These are phyloP conservation scores for Maudiozyma serrabonitensis DNA, from an alignment of 805 yeast genomes.

Conservation along the genomic window DNA sequence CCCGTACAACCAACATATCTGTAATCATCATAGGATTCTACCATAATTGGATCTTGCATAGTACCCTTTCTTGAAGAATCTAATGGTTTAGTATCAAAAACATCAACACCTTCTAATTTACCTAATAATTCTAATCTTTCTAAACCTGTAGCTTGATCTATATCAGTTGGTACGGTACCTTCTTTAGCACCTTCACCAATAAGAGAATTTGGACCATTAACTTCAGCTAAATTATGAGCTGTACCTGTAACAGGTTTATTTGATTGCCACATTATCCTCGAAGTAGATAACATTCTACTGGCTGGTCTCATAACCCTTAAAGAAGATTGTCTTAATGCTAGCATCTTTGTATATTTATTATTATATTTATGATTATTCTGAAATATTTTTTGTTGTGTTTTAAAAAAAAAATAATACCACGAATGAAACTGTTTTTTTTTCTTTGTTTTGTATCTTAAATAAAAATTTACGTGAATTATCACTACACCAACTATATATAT, in stretches of 20 bases:
- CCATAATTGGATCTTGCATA: constrained; percentile 74
- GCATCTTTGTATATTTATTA: constrained; percentile 15
- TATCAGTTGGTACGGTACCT: constrained; percentile 83
- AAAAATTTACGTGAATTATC: too few species aligned
- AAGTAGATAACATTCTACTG: constrained; percentile 27
- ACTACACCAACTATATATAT: too few species aligned
- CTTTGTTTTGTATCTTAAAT: too few species aligned
- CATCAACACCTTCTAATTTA: constrained; percentile 89
- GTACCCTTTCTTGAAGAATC: constrained; percentile 87
- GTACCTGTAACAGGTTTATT: constrained; percentile 40
- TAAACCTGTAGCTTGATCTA: constrained; percentile 96
- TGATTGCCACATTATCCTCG: constrained; percentile 27
- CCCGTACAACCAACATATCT: constrained; percentile 98
- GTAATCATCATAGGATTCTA: constrained; percentile 84
- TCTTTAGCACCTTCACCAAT: constrained; percentile 85
- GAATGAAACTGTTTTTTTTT: too few species aligned
- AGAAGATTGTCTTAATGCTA: constrained; percentile 29
- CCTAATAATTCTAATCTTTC: constrained; percentile 93
- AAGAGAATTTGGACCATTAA: constrained; percentile 64
- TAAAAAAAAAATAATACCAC: too few species aligned
- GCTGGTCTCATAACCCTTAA: constrained; percentile 24
- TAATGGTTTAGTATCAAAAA: constrained; percentile 82
- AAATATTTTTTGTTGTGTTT: too few species aligned
- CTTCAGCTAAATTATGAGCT: constrained; percentile 64
- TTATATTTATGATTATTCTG: not conserved